Conservation (phyloP, 2,329 filamentous ascomycete genomes). For the Phoma sp. region DNA sequence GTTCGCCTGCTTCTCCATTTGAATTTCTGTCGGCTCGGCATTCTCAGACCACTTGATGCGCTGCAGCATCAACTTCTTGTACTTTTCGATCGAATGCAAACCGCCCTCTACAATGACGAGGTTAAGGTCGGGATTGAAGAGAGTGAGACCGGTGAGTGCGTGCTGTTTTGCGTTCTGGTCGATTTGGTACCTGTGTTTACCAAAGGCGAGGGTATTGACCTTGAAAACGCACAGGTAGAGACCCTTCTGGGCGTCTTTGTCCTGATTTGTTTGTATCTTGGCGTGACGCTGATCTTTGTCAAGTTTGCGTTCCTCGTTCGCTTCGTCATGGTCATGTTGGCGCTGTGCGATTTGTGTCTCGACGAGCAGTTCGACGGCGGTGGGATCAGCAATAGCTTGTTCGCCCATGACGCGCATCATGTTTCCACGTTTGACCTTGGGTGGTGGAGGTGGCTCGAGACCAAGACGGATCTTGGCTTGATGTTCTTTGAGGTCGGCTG, state of each 20-base stretch:
- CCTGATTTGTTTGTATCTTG: conserved; percentile 83
- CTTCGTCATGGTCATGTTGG: conserved; percentile 75
- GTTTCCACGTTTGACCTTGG: conserved; percentile 97
- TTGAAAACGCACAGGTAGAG: conserved; percentile 88
- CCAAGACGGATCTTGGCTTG: conserved; percentile 95
- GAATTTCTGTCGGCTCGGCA: conserved; percentile 67
- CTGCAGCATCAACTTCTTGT: conserved; percentile 91
- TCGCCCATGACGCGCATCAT: conserved; percentile 97
- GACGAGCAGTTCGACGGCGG: conserved; percentile 92
- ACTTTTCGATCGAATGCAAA: conserved; percentile 79
- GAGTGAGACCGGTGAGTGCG: conserved; percentile 84
- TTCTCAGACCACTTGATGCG: conserved; percentile 97
- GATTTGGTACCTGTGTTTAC: conserved; percentile 92
- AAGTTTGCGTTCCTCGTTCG: conserved; percentile 85
- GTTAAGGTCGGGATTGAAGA: conserved; percentile 89
- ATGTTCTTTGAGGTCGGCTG: conserved; percentile 92
- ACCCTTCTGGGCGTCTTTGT: conserved; percentile 85
- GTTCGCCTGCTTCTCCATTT: conserved; percentile 66
- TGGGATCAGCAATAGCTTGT: conserved; percentile 92
- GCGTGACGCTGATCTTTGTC: conserved; percentile 87
- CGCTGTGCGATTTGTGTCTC: conserved; percentile 92
- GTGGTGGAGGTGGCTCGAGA: conserved; percentile 85
- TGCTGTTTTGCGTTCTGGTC: conserved; percentile 90
- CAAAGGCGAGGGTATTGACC: conserved; percentile 87
- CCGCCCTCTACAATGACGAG: conserved; percentile 93